Base-by-base conservation (phyloP, 805 yeast species). In the Kluyveromyces siamensis region DNA sequence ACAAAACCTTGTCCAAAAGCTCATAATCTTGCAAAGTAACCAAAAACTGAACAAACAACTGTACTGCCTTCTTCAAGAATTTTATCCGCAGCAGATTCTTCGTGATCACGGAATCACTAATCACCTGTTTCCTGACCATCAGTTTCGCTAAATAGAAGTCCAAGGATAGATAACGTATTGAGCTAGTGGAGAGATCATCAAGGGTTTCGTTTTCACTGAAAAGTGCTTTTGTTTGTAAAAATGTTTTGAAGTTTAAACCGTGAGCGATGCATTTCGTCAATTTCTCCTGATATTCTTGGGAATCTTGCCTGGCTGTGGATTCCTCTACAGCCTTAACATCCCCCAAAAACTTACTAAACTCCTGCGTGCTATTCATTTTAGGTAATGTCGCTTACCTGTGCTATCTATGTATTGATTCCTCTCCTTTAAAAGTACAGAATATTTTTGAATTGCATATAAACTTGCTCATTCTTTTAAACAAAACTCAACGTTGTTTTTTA, bases 181-280 rank as follows among this genome's bases (percentile, higher is more conserved):
- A 80, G 6, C 68, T 61, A 0, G 95, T 83, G 38, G 76, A 71
- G 10, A 89, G 58, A 56, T 89, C 97, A 0, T 80, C 85, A 2
- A 85, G 50, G 0, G 73, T 59, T 61, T 89, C 96, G 62, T 87
- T 87, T 11, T 68, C 66, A 56, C 91, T 84, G 67, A 86, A 88
- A 21, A 88, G 62, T 16, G 81, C 64, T n/a, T 68, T 66, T 11
- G 71, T 67, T 37, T 53, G 54, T 1, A 83, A 70, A 11, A 70
- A 61, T 1, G 55, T 51, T 51, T 75, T 71, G 35, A 84, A 61
- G n/a, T 68, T 56, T n/a, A 70, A 55, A 55, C 81, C 70, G 45
- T 70, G 67, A 25, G 69, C 65, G 19, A 80, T 69, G 5, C 71
- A 55, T 1, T 53, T 51, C 1, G 56, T 51, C n/a, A 81, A 55